Evolutionary conservation across 352 stramenopile species (phyloP), one percentile per base, ranked within the genome.

Genomic region (Hyaloperonospora brassicae): DNA sequence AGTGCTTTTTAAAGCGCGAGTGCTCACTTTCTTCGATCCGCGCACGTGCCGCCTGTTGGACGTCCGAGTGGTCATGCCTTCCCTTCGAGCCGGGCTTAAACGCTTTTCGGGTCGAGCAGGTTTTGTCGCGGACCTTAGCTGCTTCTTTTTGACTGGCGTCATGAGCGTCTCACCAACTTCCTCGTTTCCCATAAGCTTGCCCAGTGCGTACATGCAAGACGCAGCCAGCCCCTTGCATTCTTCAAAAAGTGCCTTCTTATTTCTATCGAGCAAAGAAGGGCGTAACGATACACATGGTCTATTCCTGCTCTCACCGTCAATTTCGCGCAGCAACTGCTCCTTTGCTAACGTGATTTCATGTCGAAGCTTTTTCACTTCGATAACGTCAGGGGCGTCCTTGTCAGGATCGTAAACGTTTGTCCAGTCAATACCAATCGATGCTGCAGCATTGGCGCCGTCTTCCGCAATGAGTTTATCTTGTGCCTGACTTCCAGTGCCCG

Each of bases 361-460:
- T 1, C 75, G 69, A 34, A 90, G 70, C 46, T 79, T 83, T 52
- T 90, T 90, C 71, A 90, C 86, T 45, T 84, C 72, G 12, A 78
- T 59, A 5, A 87, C 55, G 17, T 87, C 70, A 0, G 72, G 61
- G 1, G 73, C 50, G n/a, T 87, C 75, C 3, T 59, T 70, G 0
- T 57, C 65, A 30, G 51, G 31, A 44, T 81, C 67, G 30, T 70
- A 76, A 1, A 78, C 61, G 7, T 55, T 59, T 14, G 55, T 61
- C 52, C 55, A 69, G 49, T 75, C 60, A n/a, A 70, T 68, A 22
- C 25, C 48, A 35, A 52, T 61, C n/a, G 57, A 38, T 36, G 42
- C 40, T 3, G 47, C 13, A 50, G 51, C 39, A 34, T 17, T 38
- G 17, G 24, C 22, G 5, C 22, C 27, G 9, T 14, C 57, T 41